Percentiles rank a stretch among this genome's conserved stretches.
These are phyloP conservation scores for Boehmeria nivea DNA, from an alignment of 306 rosid species.

Conservation along the genomic window DNA sequence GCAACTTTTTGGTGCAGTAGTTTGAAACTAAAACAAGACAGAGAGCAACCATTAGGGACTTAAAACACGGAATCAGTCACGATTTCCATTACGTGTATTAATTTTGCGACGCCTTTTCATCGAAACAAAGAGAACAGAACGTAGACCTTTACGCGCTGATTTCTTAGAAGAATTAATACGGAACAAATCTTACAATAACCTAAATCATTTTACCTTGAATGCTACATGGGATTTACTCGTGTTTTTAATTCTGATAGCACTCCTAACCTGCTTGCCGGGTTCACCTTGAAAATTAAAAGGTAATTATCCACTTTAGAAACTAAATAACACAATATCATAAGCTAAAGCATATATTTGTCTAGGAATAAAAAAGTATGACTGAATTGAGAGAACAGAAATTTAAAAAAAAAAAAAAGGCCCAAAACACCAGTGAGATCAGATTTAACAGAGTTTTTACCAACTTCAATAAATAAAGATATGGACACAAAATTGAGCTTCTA, in stretches of 20 bases:
- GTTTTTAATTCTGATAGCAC: constrained; percentile 90
- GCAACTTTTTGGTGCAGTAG: constrained; percentile 98
- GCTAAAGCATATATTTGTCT: too few relatives aligned
- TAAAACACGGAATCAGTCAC: neutral
- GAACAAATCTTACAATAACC: constrained; percentile 1
- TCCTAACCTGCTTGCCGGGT: constrained; percentile 92
- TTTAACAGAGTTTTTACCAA: too few relatives aligned
- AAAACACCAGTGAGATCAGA: too few relatives aligned
- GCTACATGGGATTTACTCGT: constrained; percentile 88
- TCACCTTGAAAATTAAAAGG: constrained; percentile 61
- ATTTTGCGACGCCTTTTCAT: neutral
- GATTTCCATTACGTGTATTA: too few relatives aligned
- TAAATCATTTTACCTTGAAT: constrained; percentile 65
- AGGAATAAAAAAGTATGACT: too few relatives aligned
- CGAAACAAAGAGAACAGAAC: constrained; percentile 15
- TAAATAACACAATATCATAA: too few relatives aligned
- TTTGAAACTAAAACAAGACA: constrained; percentile 66
- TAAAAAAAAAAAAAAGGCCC: neutral
- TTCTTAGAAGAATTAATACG: too few relatives aligned
- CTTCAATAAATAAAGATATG: too few relatives aligned
- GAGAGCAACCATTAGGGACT: constrained; percentile 21
- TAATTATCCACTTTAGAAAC: too few relatives aligned
- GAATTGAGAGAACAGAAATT: too few relatives aligned
- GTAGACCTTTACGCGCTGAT: constrained; percentile 8
- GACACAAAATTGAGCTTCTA: too few relatives aligned